These are phyloP conservation scores for Lodderomyces theae DNA, from an alignment of 1,139 yeast species.

Conservation along the genomic window DNA sequence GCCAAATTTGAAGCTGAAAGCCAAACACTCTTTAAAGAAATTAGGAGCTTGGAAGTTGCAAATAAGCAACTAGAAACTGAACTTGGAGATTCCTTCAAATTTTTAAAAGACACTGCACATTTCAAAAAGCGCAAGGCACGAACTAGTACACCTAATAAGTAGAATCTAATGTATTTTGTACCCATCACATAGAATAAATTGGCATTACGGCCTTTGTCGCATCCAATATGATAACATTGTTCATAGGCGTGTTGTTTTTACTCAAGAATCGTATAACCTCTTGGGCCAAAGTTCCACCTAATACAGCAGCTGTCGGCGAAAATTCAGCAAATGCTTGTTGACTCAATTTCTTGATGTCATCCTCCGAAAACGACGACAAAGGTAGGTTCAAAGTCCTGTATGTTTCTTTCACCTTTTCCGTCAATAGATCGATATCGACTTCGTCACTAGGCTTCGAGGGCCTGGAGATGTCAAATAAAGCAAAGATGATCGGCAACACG, in stretches of 20 bases:
- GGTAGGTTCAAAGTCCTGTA: constrained; percentile 38
- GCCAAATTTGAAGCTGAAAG: constrained; percentile 21
- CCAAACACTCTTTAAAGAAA: constrained; percentile 21
- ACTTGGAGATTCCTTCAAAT: constrained; percentile 35
- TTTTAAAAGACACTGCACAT: constrained; percentile 41
- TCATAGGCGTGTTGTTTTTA: constrained; percentile 74
- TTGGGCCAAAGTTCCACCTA: constrained; percentile 91
- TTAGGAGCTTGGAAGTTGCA: constrained; percentile 15
- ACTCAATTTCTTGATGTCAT: constrained; percentile 38
- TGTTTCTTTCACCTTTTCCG: constrained; percentile 20
- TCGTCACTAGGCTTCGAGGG: constrained; percentile 26
- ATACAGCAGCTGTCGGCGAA: constrained; percentile 80
- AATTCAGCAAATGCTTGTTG: constrained; percentile 65
- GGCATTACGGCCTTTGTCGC: constrained; percentile 74
- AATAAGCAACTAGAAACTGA: constrained; percentile 28
- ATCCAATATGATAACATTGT: constrained; percentile 76
- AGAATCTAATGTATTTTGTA: too few relatives aligned
- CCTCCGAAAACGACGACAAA: constrained; percentile 32
- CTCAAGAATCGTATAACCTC: constrained; percentile 84
- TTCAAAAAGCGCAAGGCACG: constrained; percentile 45
- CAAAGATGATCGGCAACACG: constrained; percentile 60
- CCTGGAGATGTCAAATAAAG: constrained; percentile 45
- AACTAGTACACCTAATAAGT: constrained; percentile 35
- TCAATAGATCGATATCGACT: constrained; percentile 33
- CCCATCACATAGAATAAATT: constrained; percentile 48